Evolutionary conservation across 2,329 filamentous ascomycete genomes (phyloP).

Genomic region (Penicillium sp.): DNA sequence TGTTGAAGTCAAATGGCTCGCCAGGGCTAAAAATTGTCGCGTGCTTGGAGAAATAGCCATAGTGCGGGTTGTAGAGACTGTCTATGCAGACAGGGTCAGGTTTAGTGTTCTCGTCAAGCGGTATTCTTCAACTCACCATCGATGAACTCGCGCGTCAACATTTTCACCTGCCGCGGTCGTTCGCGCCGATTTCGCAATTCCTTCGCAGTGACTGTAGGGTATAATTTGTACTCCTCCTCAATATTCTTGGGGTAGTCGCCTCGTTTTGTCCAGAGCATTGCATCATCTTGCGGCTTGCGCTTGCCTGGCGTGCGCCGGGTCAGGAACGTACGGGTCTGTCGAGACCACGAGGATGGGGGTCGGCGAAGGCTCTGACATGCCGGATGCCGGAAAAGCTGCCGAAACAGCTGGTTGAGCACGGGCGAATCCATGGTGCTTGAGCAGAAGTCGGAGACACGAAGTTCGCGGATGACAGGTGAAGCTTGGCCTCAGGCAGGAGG

Average conservation of each 20-base stretch:
- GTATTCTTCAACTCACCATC: conserved; percentile 61
- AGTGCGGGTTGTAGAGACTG: conserved; percentile 89
- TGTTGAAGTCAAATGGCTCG: conserved; percentile 83
- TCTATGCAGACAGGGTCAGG: conserved; percentile 52
- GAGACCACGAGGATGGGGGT: conserved; percentile 22
- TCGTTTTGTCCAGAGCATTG: conserved; percentile 83
- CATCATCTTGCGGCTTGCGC: conserved; percentile 47
- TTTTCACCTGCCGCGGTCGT: conserved; percentile 84
- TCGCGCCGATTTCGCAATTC: conserved; percentile 70
- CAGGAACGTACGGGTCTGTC: conserved; percentile 38
- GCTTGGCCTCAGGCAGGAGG: conserved; percentile 16
- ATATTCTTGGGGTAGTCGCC: conserved; percentile 74
- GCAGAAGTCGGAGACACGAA: conserved; percentile 12
- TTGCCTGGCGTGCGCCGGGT: conserved; percentile 35
- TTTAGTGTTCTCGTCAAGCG: not conserved
- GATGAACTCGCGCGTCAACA: conserved; percentile 96
- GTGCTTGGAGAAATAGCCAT: conserved; percentile 95
- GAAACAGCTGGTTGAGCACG: conserved; percentile 72
- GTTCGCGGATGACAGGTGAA: conserved; percentile 3
- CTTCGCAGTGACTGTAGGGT: conserved; percentile 80
- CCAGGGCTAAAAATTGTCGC: conserved; percentile 94
- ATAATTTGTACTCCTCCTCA: conserved; percentile 74
- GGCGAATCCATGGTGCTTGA: conserved; percentile 71
- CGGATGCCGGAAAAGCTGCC: conserved; percentile 77
- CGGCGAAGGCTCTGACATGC: conserved; percentile 58